phyloP scores from a whole-genome alignment of 1,284 basidiomycete genomes.

The Termitomyces sp. region DNA sequence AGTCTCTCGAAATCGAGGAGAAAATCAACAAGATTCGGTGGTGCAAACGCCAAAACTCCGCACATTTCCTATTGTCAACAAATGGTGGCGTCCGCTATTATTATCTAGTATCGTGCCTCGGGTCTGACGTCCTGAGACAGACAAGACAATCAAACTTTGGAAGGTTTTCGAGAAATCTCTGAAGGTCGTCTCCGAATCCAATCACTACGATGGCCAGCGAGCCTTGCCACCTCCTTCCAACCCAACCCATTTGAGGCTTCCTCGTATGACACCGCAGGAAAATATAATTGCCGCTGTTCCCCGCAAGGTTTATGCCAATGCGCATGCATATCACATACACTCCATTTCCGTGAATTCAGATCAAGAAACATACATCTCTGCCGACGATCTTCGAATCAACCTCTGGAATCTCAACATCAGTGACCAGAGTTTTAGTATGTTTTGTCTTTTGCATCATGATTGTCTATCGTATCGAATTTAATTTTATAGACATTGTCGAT shows the following conservation, averaged over 20 bases:
- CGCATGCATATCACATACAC: conserved; percentile 99
- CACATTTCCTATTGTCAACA: conserved; percentile 96
- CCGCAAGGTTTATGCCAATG: conserved; percentile 98
- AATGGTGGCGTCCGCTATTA: conserved; percentile 63
- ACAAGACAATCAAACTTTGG: conserved; percentile 99
- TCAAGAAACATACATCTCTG: conserved; percentile 98
- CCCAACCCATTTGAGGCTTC: conserved; percentile 66
- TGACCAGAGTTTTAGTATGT: conserved; percentile 98
- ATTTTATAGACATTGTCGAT: conserved; percentile 90
- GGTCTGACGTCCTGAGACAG: conserved; percentile 36
- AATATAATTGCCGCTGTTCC: conserved; percentile 98
- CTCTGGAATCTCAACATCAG: conserved; percentile 98
- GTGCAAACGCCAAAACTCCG: conserved; percentile 97
- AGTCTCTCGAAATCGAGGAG: conserved; percentile 99
- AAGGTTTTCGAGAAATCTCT: conserved; percentile 99
- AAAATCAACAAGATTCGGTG: conserved; percentile 99
- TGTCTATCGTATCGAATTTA: neutral
- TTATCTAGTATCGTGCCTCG: conserved; percentile 4
- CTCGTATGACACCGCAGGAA: conserved; percentile 90
- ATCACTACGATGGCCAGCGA: conserved; percentile 79
- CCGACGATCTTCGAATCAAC: conserved; percentile 96
- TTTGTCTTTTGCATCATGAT: neutral
- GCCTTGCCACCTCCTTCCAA: conserved; percentile 56
- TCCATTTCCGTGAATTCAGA: conserved; percentile 99
- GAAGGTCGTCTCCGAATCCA: conserved; percentile 95